Evolutionary conservation across 2,329 filamentous ascomycete species (phyloP), one percentile per base, ranked within the genome.

Genomic region (Colletotrichum falcatum): DNA sequence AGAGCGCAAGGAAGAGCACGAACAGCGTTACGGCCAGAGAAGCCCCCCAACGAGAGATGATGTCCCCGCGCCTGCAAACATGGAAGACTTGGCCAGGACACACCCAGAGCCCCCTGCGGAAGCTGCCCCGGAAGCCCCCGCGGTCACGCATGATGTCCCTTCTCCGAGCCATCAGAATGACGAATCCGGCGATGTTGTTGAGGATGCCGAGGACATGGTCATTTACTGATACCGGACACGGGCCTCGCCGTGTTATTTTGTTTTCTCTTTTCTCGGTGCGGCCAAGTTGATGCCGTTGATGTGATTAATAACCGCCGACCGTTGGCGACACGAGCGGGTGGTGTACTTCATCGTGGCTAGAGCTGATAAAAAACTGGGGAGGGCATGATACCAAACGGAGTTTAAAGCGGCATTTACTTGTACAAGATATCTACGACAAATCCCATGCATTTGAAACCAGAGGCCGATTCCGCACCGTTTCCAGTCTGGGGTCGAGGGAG

Each of bases 171-270:
- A 78, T 61, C 80, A 83, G 66, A 87, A 92, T 70, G 92, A 95
- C 76, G 90, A 94, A 72, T 87, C 88, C 61, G 92, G 90, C 63
- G 93, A 95, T 76, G 91, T 95, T 66, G 86, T 97, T 74, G 90
- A 96, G 64, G 92, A 94, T 79, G 93, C 92, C 65, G 93, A 94
- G 83, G 94, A 97, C 77, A 94, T 92, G 75, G 94, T 97, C 63
- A 95, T 97, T 70, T 97, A 97, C 83, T 97, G 83, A 87, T 55
- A 23, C 39, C 55, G 46, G 53, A 23, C n/a, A 20, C 61, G 39
- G 37, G 48, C 44, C 59, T 67, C 56, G 12, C 20, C 53, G 56
- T 68, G 23, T 65, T 68, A 44, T 44, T 20, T 23, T 46, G 1
- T 33, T 59, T n/a, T 14, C 14, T 16, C 28, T 3, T 20, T 2